Evolutionary conservation across 495 filamentous ascomycete species (phyloP).

Genomic region (Daldinia grandis): DNA sequence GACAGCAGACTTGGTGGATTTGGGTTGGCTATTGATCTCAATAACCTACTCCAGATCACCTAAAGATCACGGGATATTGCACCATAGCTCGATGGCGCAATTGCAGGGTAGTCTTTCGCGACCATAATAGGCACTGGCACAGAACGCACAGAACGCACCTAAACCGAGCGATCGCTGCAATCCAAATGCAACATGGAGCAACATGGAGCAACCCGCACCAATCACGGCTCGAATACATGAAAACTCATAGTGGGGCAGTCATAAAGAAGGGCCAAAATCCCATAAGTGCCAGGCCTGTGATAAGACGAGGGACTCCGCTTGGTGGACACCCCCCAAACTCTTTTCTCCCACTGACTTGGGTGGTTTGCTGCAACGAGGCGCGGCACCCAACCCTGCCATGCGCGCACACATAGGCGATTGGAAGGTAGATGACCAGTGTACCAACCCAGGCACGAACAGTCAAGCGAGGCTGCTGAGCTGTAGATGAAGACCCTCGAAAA

Average conservation of each 20-base stretch:
- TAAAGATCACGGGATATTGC: slow-evolving; percentile 51
- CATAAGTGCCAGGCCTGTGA: slow-evolving; percentile 15
- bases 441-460: slow-evolving; percentile 27
- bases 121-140: slow-evolving; percentile 19
- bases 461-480: slow-evolving; percentile 22
- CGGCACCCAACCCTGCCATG: slow-evolving; percentile 15
- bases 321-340: slow-evolving; percentile 20
- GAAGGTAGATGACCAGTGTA: slow-evolving; percentile 4
- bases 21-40: slow-evolving; percentile 34
- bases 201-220: slow-evolving; percentile 25
- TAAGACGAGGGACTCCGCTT: slow-evolving; percentile 37
- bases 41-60: slow-evolving; percentile 42
- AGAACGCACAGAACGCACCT: slow-evolving; percentile 18
- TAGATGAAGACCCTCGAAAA: slow-evolving; percentile 14
- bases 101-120: slow-evolving; percentile 45
- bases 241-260: slow-evolving; percentile 25
- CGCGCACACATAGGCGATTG: slow-evolving; percentile 21
- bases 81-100: slow-evolving; percentile 49
- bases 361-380: slow-evolving; percentile 21
- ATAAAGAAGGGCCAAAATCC: background rate
- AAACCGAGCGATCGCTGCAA: slow-evolving; percentile 41
- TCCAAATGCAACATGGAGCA: slow-evolving; percentile 32
- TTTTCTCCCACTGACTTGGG: slow-evolving; percentile 19
- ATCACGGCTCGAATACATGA: slow-evolving; percentile 19
- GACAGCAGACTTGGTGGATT: slow-evolving; percentile 33